A percentile compares a stretch with the other conserved stretches of the same genome.
phyloP scores from a whole-genome alignment of 345 rosid species.

The Acer campestre region DNA sequence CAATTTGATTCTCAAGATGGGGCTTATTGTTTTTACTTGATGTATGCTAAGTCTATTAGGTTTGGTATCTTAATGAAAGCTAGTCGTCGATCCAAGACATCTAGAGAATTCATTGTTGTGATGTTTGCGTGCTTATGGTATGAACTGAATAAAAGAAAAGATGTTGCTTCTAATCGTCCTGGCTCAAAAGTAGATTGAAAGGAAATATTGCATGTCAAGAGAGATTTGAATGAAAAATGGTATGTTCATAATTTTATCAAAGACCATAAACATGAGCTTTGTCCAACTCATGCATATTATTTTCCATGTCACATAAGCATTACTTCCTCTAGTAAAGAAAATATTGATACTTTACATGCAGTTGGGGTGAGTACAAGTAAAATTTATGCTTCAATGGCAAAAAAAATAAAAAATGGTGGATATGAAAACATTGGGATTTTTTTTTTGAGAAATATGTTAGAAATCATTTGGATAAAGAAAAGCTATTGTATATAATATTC shows the following conservation, averaged over 20 bases:
- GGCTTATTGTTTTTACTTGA: too few species aligned
- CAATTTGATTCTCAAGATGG: too few species aligned
- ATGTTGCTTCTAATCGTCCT: not conserved
- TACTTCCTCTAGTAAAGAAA: too few species aligned
- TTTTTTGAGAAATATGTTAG: not conserved
- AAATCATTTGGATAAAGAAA: not conserved
- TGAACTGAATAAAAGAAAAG: not conserved
- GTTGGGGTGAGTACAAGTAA: not conserved
- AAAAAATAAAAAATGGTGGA: not conserved
- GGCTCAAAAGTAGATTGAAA: not conserved
- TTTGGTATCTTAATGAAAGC: too few species aligned
- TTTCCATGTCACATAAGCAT: too few species aligned
- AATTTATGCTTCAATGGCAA: conserved; percentile 9
- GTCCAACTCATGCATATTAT: too few species aligned
- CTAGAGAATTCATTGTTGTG: not conserved
- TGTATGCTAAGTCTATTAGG: too few species aligned
- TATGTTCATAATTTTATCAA: too few species aligned
- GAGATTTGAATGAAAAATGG: not conserved
- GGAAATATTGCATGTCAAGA: not conserved
- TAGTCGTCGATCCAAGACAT: not conserved
- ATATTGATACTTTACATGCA: too few species aligned
- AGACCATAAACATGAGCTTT: too few species aligned
- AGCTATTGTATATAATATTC: too few species aligned
- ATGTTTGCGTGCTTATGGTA: not conserved
- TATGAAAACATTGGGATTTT: conserved; percentile 9